phyloP scores from a whole-genome alignment of 2,329 filamentous ascomycete species.

The Corynespora cassiicola region DNA sequence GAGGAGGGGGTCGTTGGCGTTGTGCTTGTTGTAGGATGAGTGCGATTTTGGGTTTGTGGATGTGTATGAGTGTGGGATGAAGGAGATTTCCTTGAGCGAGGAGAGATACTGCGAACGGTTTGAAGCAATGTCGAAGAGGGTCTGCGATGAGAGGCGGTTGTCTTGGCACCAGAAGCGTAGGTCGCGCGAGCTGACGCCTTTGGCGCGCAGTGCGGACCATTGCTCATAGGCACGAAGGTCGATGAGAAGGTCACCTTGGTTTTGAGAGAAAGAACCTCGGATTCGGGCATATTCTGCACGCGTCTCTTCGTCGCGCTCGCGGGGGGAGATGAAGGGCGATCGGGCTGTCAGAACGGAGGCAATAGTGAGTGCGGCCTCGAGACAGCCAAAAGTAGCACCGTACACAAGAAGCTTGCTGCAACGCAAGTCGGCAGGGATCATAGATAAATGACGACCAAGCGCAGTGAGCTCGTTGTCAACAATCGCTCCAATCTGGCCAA shows the following conservation, averaged over 20 bases:
- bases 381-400: constrained; percentile 89
- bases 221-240: constrained; percentile 84
- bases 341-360: constrained; percentile 90
- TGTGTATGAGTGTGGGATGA: constrained; percentile 61
- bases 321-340: constrained; percentile 84
- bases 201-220: constrained; percentile 73
- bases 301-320: constrained; percentile 82
- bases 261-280: constrained; percentile 73
- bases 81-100: constrained; percentile 84
- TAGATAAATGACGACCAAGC: constrained; percentile 88
- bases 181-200: constrained; percentile 64
- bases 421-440: constrained; percentile 91
- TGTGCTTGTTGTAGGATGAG: constrained; percentile 55
- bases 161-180: constrained; percentile 80
- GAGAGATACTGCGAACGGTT: constrained; percentile 86
- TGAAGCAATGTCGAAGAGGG: constrained; percentile 84
- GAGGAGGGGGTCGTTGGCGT: constrained; percentile 53
- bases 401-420: constrained; percentile 96
- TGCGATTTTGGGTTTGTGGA: constrained; percentile 33
- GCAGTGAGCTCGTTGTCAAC: constrained; percentile 87
- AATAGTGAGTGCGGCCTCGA: constrained; percentile 87
- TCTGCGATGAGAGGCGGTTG: constrained; percentile 84
- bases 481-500: constrained; percentile 86
- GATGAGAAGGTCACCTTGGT: constrained; percentile 87
- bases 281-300: constrained; percentile 82